Evolutionary conservation across 306 rosid species (phyloP), one percentile per base, ranked within the genome.

Genomic region (Quillaja saponaria): DNA sequence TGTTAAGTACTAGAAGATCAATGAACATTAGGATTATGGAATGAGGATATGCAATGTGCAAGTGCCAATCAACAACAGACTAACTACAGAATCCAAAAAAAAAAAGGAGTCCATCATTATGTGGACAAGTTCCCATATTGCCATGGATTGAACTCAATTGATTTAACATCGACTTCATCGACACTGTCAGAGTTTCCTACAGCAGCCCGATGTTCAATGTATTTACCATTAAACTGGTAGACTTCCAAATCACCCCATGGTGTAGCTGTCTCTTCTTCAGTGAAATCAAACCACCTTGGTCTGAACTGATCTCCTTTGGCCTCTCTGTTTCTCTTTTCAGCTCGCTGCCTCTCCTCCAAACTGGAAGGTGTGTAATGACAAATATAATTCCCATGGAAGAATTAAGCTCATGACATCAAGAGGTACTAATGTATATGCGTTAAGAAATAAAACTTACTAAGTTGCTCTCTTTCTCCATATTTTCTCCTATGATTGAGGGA

Each of bases 231-330:
- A 47, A 80, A 91, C 60, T 66, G 85, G 74, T 88, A 91, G 55
- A 91, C 73, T 84, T 91, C 96, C 82, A 88, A 73, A 58, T 91
- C 95, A 37, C 95, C 97, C 97, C 96, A 91, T 41, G 97, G 97
- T 64, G 97, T 91, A 61, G 91, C 3, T 34, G 86, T 58, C 63
- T 84, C 82, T 64, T 91, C 96, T 37, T 82, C 86, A 28, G 91
- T 88, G 61, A 82, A 62, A 66, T 91, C 91, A 76, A 88, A 91
- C 97, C 96, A 91, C 64, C 84, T 78, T 28, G 97, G 90, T 15
- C 11, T 18, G 50, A 85, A 88, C 58, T 69, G 58, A 34, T 82
- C 66, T 37, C 80, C 86, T 49, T 84, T 80, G 11, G 74, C 76
- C 66, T 88, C 95, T 66, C 95, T 72, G 16, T 58, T 71, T 79